phyloP scores from a whole-genome alignment of 2,329 filamentous ascomycete species.

The Laburnicola sp. region DNA sequence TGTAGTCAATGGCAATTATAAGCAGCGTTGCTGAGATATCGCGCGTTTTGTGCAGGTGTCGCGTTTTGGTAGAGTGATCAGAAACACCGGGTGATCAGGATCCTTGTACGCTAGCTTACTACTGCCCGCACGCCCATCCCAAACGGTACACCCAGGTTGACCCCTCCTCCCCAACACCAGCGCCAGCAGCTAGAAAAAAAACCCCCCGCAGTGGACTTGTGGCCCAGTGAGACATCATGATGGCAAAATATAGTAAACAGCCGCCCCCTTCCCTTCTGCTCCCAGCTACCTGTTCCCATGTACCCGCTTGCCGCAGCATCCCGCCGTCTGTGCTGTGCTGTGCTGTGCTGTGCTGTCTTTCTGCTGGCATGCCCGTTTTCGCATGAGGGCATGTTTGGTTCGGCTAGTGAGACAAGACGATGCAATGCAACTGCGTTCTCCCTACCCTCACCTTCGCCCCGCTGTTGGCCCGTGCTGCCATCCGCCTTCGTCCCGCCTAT shows the following conservation, averaged over 20 bases:
- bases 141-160: too few relatives aligned
- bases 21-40: too few relatives aligned
- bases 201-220: neutral
- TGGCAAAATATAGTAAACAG: conserved; percentile 15
- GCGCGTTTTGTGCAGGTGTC: too few relatives aligned
- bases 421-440: conserved; percentile 6
- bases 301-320: conserved; percentile 1
- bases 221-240: conserved; percentile 2
- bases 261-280: conserved; percentile 1
- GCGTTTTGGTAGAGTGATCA: too few relatives aligned
- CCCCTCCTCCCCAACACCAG: too few relatives aligned
- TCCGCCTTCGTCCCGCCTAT: conserved; percentile 19
- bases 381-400: neutral
- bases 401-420: neutral
- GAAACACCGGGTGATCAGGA: too few relatives aligned
- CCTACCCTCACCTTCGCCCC: neutral
- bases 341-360: neutral
- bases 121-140: too few relatives aligned
- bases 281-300: conserved; percentile 5
- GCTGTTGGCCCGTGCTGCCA: neutral
- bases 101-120: too few relatives aligned
- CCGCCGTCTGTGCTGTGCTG: neutral
- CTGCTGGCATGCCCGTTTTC: neutral
- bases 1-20: too few relatives aligned
- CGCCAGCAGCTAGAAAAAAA: too few relatives aligned